Percentiles rank a stretch among this genome's conserved stretches.
These are phyloP conservation scores for Aspergillus sp. DNA, from an alignment of 2,329 filamentous ascomycete species.

Conservation along the genomic window DNA sequence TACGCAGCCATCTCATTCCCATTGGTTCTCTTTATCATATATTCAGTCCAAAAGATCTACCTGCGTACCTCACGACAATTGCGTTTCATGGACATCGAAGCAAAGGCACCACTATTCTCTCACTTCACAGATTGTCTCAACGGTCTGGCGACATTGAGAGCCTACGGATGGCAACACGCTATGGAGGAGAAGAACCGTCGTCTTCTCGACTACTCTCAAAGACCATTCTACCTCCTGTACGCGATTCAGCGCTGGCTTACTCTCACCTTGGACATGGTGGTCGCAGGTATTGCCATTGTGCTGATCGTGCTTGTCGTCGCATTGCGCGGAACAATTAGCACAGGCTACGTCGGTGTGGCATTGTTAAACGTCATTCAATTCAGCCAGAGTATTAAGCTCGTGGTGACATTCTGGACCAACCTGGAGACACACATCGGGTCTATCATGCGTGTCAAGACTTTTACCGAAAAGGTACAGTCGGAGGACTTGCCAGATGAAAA, in stretches of 20 bases:
- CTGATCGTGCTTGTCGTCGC: slow-evolving; percentile 48
- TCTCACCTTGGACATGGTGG: slow-evolving; percentile 47
- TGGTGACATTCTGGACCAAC: slow-evolving; percentile 53
- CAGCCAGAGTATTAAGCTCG: slow-evolving; percentile 46
- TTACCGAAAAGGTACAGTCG: slow-evolving; percentile 39
- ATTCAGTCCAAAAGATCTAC: slow-evolving; percentile 53
- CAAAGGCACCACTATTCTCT: slow-evolving; percentile 55
- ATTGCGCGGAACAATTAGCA: slow-evolving; percentile 38
- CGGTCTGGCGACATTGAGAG: slow-evolving; percentile 52
- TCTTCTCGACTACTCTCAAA: slow-evolving; percentile 51
- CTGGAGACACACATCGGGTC: slow-evolving; percentile 57
- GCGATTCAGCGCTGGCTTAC: slow-evolving; percentile 56
- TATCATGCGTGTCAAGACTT: slow-evolving; percentile 52
- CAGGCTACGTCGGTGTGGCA: slow-evolving; percentile 50
- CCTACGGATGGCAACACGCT: slow-evolving; percentile 51
- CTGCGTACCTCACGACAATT: slow-evolving; percentile 58
- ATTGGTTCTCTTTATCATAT: slow-evolving; percentile 43
- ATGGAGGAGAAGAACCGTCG: slow-evolving; percentile 42
- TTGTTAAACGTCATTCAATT: slow-evolving; percentile 52
- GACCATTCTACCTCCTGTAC: slow-evolving; percentile 54
- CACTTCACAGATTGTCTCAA: slow-evolving; percentile 55
- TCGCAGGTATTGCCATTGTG: slow-evolving; percentile 45
- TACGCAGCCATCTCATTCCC: slow-evolving; percentile 51
- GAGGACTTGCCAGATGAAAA: slow-evolving; percentile 43
- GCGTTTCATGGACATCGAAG: slow-evolving; percentile 57